A percentile compares a stretch with the other conserved stretches of the same genome.
Conservation (phyloP, 768 basidiomycete genomes). For the Leucocoprinus sp. region DNA sequence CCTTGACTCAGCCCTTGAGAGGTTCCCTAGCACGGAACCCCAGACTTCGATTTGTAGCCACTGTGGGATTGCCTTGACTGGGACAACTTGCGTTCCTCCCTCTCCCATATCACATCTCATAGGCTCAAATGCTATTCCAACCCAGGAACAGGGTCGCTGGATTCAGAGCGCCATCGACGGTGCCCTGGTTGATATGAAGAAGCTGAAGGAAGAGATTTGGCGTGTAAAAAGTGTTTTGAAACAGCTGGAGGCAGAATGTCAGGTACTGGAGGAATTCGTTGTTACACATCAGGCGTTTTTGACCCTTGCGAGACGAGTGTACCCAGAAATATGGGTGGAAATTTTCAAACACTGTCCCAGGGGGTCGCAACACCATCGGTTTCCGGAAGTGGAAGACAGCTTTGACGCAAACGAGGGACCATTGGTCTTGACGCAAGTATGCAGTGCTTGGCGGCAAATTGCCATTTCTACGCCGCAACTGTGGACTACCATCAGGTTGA, state of each 20-base stretch:
- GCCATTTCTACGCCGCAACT: slow-evolving; percentile 13
- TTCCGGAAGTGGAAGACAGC: slow-evolving; percentile 12
- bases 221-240: slow-evolving; percentile 8
- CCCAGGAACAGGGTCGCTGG: slow-evolving; percentile 1
- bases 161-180: background rate
- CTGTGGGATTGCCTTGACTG: slow-evolving; percentile 5
- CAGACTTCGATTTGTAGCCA: slow-evolving; percentile 6
- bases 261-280: slow-evolving; percentile 7
- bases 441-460: slow-evolving; percentile 12
- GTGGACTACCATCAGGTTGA: slow-evolving; percentile 14
- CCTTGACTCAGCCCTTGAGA: background rate
- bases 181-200: slow-evolving; percentile 4
- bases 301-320: slow-evolving; percentile 14
- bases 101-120: slow-evolving; percentile 13
- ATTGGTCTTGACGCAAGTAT: slow-evolving; percentile 12
- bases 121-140: slow-evolving; percentile 11
- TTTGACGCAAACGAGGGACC: slow-evolving; percentile 13
- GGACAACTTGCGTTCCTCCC: slow-evolving; percentile 5
- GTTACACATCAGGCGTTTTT: slow-evolving; percentile 12
- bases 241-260: slow-evolving; percentile 8
- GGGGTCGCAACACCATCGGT: slow-evolving; percentile 10
- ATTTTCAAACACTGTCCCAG: slow-evolving; percentile 12
- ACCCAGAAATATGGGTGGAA: slow-evolving; percentile 13
- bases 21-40: background rate
- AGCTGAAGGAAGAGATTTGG: slow-evolving; percentile 11